Conservation (phyloP, 441 rosid species). For the Sinapis alba region DNA sequence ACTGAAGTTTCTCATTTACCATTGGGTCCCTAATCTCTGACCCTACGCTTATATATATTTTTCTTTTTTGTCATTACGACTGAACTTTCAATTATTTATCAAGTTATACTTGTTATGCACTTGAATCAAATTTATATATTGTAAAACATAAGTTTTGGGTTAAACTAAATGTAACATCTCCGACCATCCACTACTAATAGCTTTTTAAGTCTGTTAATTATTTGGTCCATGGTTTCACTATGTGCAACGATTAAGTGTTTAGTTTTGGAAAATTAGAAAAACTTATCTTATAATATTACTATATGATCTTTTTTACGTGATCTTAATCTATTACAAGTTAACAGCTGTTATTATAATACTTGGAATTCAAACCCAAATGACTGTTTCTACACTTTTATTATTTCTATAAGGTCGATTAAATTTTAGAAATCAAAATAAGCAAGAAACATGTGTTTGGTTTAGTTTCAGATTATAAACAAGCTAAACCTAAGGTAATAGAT, state of each 20-base stretch:
- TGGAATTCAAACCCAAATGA: too few species aligned
- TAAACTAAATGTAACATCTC: not conserved
- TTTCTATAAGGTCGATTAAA: too few species aligned
- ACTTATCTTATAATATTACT: not conserved
- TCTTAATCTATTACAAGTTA: too few species aligned
- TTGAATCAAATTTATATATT: not conserved
- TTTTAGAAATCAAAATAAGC: too few species aligned
- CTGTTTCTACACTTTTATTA: too few species aligned
- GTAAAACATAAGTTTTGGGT: not conserved
- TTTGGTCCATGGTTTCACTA: not conserved
- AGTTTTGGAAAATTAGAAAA: not conserved
- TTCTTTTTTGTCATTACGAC: not conserved
- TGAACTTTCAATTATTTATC: not conserved
- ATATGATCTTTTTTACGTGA: not conserved
- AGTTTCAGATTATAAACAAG: too few species aligned
- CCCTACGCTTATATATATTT: constrained; percentile 1
- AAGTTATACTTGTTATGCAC: not conserved
- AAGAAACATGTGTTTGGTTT: too few species aligned
- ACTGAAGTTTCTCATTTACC: constrained; percentile 9
- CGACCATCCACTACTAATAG: not conserved
- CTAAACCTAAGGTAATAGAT: too few species aligned
- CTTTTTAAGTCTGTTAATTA: not conserved
- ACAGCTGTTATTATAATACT: too few species aligned
- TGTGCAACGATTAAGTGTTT: not conserved
- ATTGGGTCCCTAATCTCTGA: constrained; percentile 29